A percentile compares a stretch with the other conserved stretches of the same genome.
Conservation (phyloP, 2,329 filamentous ascomycete genomes). For the Dothiorella sarmentorum region DNA sequence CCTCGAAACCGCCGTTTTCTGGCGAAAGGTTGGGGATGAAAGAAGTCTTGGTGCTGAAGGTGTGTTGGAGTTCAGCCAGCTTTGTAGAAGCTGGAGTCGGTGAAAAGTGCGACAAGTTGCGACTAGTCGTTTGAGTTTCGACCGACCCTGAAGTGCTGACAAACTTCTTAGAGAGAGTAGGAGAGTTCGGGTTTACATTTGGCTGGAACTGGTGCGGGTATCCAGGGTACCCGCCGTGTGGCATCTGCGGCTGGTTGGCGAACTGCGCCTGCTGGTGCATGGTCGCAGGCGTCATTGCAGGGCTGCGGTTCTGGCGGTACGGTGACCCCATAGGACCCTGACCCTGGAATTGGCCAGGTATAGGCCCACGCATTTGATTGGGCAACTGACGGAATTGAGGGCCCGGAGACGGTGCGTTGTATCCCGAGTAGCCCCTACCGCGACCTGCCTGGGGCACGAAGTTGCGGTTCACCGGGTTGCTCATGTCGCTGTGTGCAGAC, state of each 20-base stretch:
- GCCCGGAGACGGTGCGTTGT: slow-evolving; percentile 47
- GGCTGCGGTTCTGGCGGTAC: slow-evolving; percentile 55
- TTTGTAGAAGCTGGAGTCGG: slow-evolving; percentile 26
- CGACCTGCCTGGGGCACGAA: slow-evolving; percentile 45
- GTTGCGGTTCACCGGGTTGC: slow-evolving; percentile 49
- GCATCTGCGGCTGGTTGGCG: slow-evolving; percentile 56
- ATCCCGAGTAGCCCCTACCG: slow-evolving; percentile 50
- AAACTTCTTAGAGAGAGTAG: slow-evolving; percentile 30
- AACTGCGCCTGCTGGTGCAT: slow-evolving; percentile 61
- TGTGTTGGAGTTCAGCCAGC: slow-evolving; percentile 16
- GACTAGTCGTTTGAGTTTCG: slow-evolving; percentile 13
- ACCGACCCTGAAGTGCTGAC: slow-evolving; percentile 24
- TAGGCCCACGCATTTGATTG: slow-evolving; percentile 50
- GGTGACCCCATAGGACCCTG: slow-evolving; percentile 48
- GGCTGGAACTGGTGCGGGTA: slow-evolving; percentile 55
- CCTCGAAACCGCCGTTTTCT: slow-evolving; percentile 67
- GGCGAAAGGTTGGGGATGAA: slow-evolving; percentile 61
- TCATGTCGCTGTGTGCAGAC: slow-evolving; percentile 72
- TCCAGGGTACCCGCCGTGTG: slow-evolving; percentile 56
- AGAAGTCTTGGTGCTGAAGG: slow-evolving; percentile 26
- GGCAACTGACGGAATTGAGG: slow-evolving; percentile 51
- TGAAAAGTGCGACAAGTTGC: slow-evolving; percentile 18
- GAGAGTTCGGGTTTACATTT: slow-evolving; percentile 53
- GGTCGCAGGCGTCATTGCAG: slow-evolving; percentile 58
- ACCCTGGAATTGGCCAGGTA: slow-evolving; percentile 51